Conservation (phyloP, 208 protist species). For the Angomonas deanei region DNA sequence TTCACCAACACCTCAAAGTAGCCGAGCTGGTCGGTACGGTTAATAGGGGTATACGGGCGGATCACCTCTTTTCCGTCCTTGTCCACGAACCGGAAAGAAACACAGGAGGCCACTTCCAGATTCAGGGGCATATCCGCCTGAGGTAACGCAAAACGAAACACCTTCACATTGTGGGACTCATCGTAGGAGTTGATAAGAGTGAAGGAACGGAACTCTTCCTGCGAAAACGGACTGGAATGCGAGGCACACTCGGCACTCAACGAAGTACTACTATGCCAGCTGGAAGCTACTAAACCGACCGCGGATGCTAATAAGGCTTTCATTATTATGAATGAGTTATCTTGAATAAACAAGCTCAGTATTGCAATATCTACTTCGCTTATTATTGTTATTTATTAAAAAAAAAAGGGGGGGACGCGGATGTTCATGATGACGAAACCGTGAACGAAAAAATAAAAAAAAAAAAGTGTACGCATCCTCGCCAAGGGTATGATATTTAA, state of each 20-base stretch:
- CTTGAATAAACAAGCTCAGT: too few relatives aligned
- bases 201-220: slow-evolving; percentile 72
- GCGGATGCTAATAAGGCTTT: slow-evolving; percentile 54
- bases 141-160: slow-evolving; percentile 83
- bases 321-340: slow-evolving; percentile 46
- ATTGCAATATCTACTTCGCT: too few relatives aligned
- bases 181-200: slow-evolving; percentile 75
- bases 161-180: slow-evolving; percentile 84
- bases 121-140: slow-evolving; percentile 79
- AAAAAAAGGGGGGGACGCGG: too few relatives aligned
- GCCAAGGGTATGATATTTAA: too few relatives aligned
- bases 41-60: slow-evolving; percentile 87
- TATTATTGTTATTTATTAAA: too few relatives aligned
- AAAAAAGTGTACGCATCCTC: too few relatives aligned
- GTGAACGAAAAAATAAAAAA: too few relatives aligned
- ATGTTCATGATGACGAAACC: too few relatives aligned
- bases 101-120: slow-evolving; percentile 70
- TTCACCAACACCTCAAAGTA: slow-evolving; percentile 90
- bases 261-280: slow-evolving; percentile 36
- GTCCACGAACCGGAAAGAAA: slow-evolving; percentile 63
- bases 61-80: slow-evolving; percentile 77
- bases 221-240: slow-evolving; percentile 60
- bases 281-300: slow-evolving; percentile 47
- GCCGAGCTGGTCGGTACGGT: slow-evolving; percentile 69
- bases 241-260: slow-evolving; percentile 29